phyloP scores from a whole-genome alignment of 2,329 filamentous ascomycete genomes.

The Aspergillus sp. region DNA sequence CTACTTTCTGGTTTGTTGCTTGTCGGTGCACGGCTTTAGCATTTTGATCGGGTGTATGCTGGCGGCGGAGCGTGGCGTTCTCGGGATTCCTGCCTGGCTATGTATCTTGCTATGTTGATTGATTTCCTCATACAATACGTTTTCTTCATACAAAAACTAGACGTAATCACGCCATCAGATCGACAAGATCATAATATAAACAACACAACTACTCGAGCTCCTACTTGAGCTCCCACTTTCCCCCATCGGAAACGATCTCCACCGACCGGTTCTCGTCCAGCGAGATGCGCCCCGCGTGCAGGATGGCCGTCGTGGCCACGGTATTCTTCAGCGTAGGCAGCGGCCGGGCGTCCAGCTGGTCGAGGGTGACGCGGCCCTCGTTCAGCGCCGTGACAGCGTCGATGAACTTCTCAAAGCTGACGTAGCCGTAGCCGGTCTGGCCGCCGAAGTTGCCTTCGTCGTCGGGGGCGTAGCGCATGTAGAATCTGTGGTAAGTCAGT shows the following conservation, averaged over 20 bases:
- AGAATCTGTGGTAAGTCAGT: conserved; percentile 56
- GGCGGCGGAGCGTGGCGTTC: not conserved
- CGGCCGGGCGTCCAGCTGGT: conserved; percentile 74
- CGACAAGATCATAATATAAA: not conserved
- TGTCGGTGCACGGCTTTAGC: conserved; percentile 3
- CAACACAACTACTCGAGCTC: conserved; percentile 53
- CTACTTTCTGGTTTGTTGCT: not conserved
- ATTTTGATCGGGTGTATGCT: conserved; percentile 5
- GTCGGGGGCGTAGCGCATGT: conserved; percentile 91
- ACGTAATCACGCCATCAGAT: not conserved
- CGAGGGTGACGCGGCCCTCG: conserved; percentile 66
- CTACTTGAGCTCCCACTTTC: conserved; percentile 63
- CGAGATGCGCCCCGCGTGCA: conserved; percentile 80
- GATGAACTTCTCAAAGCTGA: conserved; percentile 94
- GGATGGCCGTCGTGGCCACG: conserved; percentile 84
- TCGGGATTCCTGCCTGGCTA: not conserved
- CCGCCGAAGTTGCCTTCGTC: conserved; percentile 93
- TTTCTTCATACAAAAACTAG: too few species aligned
- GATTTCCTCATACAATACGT: too few species aligned
- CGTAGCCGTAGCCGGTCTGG: conserved; percentile 88
- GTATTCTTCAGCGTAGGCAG: conserved; percentile 86
- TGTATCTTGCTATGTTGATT: not conserved
- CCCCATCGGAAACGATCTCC: conserved; percentile 55
- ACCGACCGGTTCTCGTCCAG: conserved; percentile 79
- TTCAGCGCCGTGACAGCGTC: conserved; percentile 80